Conservation (phyloP, 2,329 filamentous ascomycete species). For the Aureobasidium sp. region DNA sequence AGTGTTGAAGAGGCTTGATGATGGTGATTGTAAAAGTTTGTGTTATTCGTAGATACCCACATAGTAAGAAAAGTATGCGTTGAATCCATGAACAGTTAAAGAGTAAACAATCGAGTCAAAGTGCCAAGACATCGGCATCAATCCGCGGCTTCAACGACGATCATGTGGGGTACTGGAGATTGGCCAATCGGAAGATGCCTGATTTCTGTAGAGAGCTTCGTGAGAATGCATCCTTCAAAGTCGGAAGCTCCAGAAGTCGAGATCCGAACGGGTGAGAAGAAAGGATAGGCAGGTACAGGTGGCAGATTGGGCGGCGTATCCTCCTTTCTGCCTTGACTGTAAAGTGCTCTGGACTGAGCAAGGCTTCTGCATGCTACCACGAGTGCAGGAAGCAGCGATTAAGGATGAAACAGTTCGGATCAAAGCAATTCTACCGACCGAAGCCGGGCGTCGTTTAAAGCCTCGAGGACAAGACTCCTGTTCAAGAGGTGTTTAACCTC, state of each 20-base stretch:
- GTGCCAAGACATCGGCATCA: neutral
- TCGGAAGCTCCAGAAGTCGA: neutral
- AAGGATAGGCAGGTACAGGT: neutral
- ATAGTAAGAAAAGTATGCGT: neutral
- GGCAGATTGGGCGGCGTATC: neutral
- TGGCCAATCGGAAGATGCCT: slow-evolving; percentile 6
- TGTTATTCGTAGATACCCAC: neutral
- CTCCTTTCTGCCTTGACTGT: neutral
- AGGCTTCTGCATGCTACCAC: neutral
- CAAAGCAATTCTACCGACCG: slow-evolving; percentile 8
- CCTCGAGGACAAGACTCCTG: neutral
- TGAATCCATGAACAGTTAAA: neutral
- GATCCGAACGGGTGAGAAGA: neutral
- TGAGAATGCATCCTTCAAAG: neutral
- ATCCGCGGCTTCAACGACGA: neutral
- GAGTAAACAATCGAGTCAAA: too few species aligned
- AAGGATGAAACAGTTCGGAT: slow-evolving; percentile 3
- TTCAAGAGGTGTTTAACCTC: slow-evolving; percentile 1
- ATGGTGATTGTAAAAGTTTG: neutral
- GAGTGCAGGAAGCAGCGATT: neutral
- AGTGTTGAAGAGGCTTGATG: neutral
- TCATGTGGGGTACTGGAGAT: neutral
- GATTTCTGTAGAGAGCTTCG: neutral
- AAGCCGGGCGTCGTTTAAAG: slow-evolving; percentile 3
- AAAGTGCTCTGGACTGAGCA: neutral